Base-by-base conservation (phyloP, 2,329 filamentous ascomycete genomes). In the Aschersonia sp. region DNA sequence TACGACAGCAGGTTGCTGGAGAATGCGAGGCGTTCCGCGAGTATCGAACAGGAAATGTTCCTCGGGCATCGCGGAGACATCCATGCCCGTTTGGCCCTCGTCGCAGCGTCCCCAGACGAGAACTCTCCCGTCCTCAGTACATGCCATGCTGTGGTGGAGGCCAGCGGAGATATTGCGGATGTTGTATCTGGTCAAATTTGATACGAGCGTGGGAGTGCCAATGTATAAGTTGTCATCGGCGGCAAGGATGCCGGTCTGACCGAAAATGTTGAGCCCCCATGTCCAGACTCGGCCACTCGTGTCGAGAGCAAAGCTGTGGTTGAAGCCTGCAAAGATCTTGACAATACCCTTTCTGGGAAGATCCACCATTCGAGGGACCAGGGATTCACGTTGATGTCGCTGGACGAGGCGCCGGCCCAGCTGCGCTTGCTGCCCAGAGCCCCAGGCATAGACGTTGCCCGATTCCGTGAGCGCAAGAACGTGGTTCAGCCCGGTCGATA, bases 221-320 rank as follows among this genome's bases (percentile, higher is more conserved):
- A 61, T 4, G 69, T 72, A 3, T 4, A 50, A 30, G 78, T 76
- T 48, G 71, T 73, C 32, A 71, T 66, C 51, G 84, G 69, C 42
- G 29, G 71, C 66, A 5, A 41, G 51, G 51, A 82, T 72, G 45
- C 79, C 84, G 7, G 79, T 82, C 61, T 86, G 77, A 47, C 78
- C 80, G 59, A 79, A 86, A 58, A 78, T 82, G 65, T 87, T 87
- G 41, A 84, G 64, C 3, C 83, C 83, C 81, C 83, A 87, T 0
- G 74, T 70, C 63, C 75, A 85, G 20, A 85, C 75, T 43, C 75
- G 73, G n/a, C 76, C 80, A 10, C 73, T 73, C 43, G 72, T 70
- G 55, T 77, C 73, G 45, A 86, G 72, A n/a, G 80, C 81, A 53
- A 87, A 84, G 48, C 76, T 80, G 59, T 86, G 81, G 60, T 84